Percentiles rank a stretch among this genome's conserved stretches.
Conservation (phyloP, 140 eudicot genomes). For the Erigeron philadelphicus region DNA sequence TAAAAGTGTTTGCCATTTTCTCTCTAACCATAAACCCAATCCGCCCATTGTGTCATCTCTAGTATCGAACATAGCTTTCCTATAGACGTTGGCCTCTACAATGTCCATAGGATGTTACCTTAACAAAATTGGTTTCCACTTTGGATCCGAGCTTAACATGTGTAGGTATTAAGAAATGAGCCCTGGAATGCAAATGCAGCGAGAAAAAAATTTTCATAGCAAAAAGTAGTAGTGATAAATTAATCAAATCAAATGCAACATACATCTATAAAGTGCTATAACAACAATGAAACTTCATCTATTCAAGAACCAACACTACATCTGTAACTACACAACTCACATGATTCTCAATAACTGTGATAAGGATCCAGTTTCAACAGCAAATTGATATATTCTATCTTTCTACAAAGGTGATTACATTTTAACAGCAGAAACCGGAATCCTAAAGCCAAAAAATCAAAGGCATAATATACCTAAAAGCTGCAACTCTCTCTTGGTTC, state of each 20-base stretch:
- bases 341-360: neutral
- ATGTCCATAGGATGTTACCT: too few relatives aligned
- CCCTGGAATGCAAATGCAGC: neutral
- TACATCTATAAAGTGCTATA: neutral
- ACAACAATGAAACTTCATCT: neutral
- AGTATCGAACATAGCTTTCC: too few relatives aligned
- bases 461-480: neutral
- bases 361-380: neutral
- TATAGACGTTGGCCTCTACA: too few relatives aligned
- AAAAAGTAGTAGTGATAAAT: neutral
- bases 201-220: neutral
- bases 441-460: too few relatives aligned
- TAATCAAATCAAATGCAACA: neutral
- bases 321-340: neutral
- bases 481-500: neutral
- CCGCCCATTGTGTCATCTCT: too few relatives aligned
- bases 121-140: neutral
- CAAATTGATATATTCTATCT: neutral
- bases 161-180: neutral
- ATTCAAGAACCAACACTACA: neutral
- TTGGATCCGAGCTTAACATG: neutral
- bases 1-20: too few relatives aligned
- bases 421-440: neutral
- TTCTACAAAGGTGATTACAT: conserved; percentile 8
- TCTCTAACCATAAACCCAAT: too few relatives aligned